Base-by-base conservation (phyloP, 805 yeast genomes). In the Candida methanosorbosa region DNA sequence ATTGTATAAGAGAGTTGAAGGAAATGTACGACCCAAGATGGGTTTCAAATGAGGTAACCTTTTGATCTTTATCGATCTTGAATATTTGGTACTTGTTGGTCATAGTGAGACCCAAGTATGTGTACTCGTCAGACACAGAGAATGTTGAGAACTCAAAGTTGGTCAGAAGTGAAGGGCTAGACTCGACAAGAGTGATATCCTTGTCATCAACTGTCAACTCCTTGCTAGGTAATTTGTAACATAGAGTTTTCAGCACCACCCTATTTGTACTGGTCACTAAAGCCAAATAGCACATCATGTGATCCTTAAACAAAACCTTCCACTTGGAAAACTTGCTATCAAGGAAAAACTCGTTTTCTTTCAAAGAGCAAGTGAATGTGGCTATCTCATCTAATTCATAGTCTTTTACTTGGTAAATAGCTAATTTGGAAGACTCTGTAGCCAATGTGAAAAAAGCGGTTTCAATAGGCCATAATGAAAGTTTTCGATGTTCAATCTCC, bases 1-100 rank as follows among this genome's bases (percentile, higher is more conserved):
- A 37, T 19, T 44, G 44, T 14, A 41, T 21, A 6, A 38, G 23
- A n/a, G 49, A 42, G 16, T 41, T 37, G 29, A 45, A 33, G 6
- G 45, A 28, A 16, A 45, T 41, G 27, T 36, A 33, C 3, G 40
- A n/a, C n/a, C n/a, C n/a, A n/a, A n/a, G n/a, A n/a, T n/a, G n/a
- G n/a, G n/a, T n/a, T n/a, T n/a, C n/a, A n/a, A n/a, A n/a, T n/a
- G n/a, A n/a, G n/a, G n/a, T n/a, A n/a, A n/a, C n/a, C n/a, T n/a
- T n/a, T n/a, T n/a, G n/a, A n/a, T n/a, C n/a, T n/a, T n/a, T n/a
- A 13, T 23, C 30, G 6, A 41, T 30, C 7, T 31, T 32, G 2
- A 35, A 27, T 4, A 36, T 12, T 9, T 18, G 13, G 11, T 43
- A 13, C n/a, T 21, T 18, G 30, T 33, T 40, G 3, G 48, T 39